Evolutionary conservation across 228 moss, liverwort and hornwort species (phyloP), one percentile per base, ranked within the genome.

Genomic region (Sphagnum fallax): DNA sequence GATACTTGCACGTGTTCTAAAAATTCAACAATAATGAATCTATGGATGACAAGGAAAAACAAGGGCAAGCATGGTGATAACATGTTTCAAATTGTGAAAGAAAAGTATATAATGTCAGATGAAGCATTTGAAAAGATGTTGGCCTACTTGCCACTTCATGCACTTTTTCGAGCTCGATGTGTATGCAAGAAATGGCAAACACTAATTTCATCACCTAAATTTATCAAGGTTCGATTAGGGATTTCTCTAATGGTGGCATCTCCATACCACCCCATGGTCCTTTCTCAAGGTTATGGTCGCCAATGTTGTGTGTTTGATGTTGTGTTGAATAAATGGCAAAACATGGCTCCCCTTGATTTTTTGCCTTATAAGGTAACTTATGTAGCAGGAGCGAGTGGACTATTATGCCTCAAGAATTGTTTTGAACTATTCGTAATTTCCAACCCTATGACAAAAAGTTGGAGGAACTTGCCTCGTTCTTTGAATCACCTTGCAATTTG

Each of bases 341-440:
- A 55, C 13, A 62, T 85, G 0, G 79, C 77, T 0, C 75, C 85
- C 0, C 53, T 85, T 0, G 71, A 85, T 61, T 85, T 85, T 4
- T 79, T 85, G 4, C 85, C 85, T 9, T 85, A 85, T 60, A 79
- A 75, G 75, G 82, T 82, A 13, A 10, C 79, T 15, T 85, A 85
- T 11, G 82, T 85, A 0, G 76, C 73, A 0, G 79, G 82, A 0
- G 63, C 48, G 0, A 70, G 73, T 0, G 85, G 81, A 5, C 77
- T 85, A 0, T 51, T 85, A 1, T 82, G 79, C 5, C 73, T 85
- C 0, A 74, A 77, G 12, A 81, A 81, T 0, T 85, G 81, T 53
- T 85, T 85, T 0, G 84, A 85, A 67, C 0, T 85, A 0, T 81
- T 85, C 0, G 79, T 85, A 62, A 79, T 85, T 6, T 85, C 79